Evolutionary conservation across 2,329 filamentous ascomycete genomes (phyloP).

Genomic region (Aspergillus viridinutans): DNA sequence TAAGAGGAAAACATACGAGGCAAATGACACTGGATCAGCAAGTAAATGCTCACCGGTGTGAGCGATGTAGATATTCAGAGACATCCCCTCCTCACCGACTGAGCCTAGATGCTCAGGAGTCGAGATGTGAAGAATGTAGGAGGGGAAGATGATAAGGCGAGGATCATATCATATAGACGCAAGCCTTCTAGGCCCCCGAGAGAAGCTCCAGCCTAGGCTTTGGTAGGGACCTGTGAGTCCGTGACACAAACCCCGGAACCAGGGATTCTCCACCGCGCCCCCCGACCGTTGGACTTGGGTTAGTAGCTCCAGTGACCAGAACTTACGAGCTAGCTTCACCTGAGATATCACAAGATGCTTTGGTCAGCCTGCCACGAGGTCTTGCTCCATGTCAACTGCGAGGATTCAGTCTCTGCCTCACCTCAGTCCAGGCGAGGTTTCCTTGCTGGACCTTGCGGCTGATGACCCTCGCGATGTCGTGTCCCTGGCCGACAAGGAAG

Average conservation of each 20-base stretch:
- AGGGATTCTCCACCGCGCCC: conserved; percentile 15
- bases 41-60: conserved; percentile 85
- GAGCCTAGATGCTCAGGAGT: conserved; percentile 22
- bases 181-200: conserved; percentile 6
- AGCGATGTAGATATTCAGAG: conserved; percentile 84
- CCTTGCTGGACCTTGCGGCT: conserved; percentile 39
- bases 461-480: conserved; percentile 46
- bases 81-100: conserved; percentile 59
- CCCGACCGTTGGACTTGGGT: conserved; percentile 1
- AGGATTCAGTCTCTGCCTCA: conserved; percentile 26
- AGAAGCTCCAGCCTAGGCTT: conserved; percentile 18
- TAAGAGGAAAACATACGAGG: conserved; percentile 54
- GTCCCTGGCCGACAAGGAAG: conserved; percentile 63
- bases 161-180: conserved; percentile 1
- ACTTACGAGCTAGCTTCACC: conserved; percentile 9
- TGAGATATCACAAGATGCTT: conserved; percentile 27
- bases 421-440: conserved; percentile 31
- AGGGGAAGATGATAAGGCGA: conserved; percentile 15
- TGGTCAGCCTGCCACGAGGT: conserved; percentile 22
- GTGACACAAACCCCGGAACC: conserved; percentile 10
- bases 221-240: conserved; percentile 7
- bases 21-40: conserved; percentile 70
- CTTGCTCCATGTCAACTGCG: conserved; percentile 33
- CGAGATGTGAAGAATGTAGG: conserved; percentile 13
- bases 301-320: not conserved